Base-by-base conservation (phyloP, 352 stramenopile genomes). In the Pythium scleroteichum region DNA sequence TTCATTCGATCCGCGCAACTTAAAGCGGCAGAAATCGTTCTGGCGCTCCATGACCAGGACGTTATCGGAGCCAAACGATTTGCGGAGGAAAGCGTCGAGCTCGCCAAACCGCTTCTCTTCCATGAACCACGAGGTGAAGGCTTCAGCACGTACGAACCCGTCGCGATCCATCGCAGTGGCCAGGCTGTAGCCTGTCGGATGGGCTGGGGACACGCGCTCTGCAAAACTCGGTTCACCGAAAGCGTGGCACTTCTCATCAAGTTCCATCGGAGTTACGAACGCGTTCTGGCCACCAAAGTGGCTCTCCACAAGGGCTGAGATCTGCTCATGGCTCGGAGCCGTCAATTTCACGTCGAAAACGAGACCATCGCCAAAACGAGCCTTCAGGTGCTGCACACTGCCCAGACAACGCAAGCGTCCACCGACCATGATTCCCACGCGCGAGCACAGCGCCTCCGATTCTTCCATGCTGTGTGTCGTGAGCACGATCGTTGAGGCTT, bases 381-480 rank as follows among this genome's bases (percentile, higher is more conserved):
- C 81, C 77, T 99, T 99, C 61, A 99, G 68, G 69, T 98, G 92
- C 79, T 99, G 82, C 2, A 90, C 69, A 41, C 72, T 96, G 38
- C 92, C 92, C 23, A 98, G 69, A 27, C 85, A 94, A 24, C 78
- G 77, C 35, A 92, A 55, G 20, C 72, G 74, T 23, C 83, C 83
- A 33, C 83, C 76, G 0, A 90, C 84, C 79, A 99, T 97, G 63
- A 99, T 98, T 17, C 85, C 94, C 52, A 99, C 94, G 24, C 93
- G 85, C 16, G 92, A 88, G 61, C 93, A 98, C 4, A 98, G 71
- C 9, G 87, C 87, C 56, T 98, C 96, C n/a, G 82, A 96, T 64
- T 99, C 95, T 53, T 98, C 83, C 96, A 99, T 98, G 51, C 87
- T 97, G 73, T 99, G 95, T 3, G 94, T 98, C 9, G 95, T 98